Base-by-base conservation (phyloP, 2,329 filamentous ascomycete species). In the Coleophoma eucalyptorum region DNA sequence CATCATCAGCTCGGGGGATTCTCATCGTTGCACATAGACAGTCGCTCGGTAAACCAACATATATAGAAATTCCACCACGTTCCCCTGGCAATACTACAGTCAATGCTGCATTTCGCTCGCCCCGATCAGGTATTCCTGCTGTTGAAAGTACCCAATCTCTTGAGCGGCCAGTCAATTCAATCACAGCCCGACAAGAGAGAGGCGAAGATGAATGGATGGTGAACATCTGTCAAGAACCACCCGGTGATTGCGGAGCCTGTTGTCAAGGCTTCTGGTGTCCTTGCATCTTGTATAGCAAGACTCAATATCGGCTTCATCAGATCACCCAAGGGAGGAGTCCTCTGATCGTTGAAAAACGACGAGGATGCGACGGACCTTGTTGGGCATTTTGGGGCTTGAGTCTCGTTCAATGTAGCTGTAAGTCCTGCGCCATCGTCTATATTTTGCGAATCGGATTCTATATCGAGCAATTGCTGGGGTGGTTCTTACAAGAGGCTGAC, bases 221-320 rank as follows among this genome's bases (percentile, higher is more conserved):
- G 60, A 67, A 16, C 65, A 72, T 63, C 67, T 75, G 71, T 59
- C 62, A 44, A 43, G 62, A 58, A 53, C 62, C 46, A 42, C 18
- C 21, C 18, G 34, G 32, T 45, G 65, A 74, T 58, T 44, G 62
- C 0, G 56, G 58, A 0, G 71, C 68, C 6, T 71, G 70, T 46
- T 54, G 69, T 8, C 65, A 67, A 4, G 71, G 70, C 2, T 58
- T 69, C 5, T 72, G 69, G 54, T 66, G 69, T 47, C 73, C 73
- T 10, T 76, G 72, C 57, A 61, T 70, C 3, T 51, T 75, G 7
- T 72, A 72, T 54, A 69, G 71, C 5, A 69, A 69, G 44, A 74
- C 71, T 2, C 62, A 72, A 13, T 70, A 74, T 61, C 67, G 73
- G 7, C 61, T 75, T 2, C 59, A 63, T 1, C 67, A 66, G 44